Evolutionary conservation across 1,284 basidiomycete species (phyloP), one percentile per base, ranked within the genome.

Genomic region (Boletus semigastroideus): DNA sequence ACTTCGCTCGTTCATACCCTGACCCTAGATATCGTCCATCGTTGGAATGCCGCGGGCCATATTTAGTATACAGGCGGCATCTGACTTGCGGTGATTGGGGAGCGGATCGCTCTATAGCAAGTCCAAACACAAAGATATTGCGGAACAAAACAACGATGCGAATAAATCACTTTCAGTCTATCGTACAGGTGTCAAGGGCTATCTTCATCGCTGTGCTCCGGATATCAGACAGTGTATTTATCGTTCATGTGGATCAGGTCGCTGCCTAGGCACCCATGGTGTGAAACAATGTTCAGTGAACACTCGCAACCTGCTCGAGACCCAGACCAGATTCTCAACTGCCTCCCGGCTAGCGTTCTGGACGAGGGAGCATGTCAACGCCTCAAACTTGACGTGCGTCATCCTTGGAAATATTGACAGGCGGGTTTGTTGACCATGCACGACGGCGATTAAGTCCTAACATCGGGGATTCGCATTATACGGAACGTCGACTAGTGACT

Each of bases 181-280:
- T 22, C 25, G 48, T 28, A 30, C 45, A 42, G 31, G 42, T 37
- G 30, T 37, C 33, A 49, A 39, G 13, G 43, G 20, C 28, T 51
- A 41, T 59, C 31, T 49, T 30, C 27, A 13, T 37, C 47, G 39
- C 33, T 51, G 40, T 43, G 27, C 25, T 25, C 25, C 25, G 25
- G 25, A 25, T 25, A 56, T 47, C 40, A 39, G 48, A 44, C 45
- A 25, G 13, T 22, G 39, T 37, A 44, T 49, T 49, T 31, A 38
- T 52, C 39, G 37, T 53, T 51, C 46, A 46, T 64, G 61, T 58
- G 62, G 62, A 66, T 63, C 65, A 60, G 52, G 53, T 53, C 63
- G 42, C 33, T 41, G 17, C 28, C 37, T 42, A 55, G 51, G 49
- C 39, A 56, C 55, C 30, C 33, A 30, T 19, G 36, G 43, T 42